Evolutionary conservation across 2,329 filamentous ascomycete species (phyloP).

Genomic region (Aspergillus fructus): DNA sequence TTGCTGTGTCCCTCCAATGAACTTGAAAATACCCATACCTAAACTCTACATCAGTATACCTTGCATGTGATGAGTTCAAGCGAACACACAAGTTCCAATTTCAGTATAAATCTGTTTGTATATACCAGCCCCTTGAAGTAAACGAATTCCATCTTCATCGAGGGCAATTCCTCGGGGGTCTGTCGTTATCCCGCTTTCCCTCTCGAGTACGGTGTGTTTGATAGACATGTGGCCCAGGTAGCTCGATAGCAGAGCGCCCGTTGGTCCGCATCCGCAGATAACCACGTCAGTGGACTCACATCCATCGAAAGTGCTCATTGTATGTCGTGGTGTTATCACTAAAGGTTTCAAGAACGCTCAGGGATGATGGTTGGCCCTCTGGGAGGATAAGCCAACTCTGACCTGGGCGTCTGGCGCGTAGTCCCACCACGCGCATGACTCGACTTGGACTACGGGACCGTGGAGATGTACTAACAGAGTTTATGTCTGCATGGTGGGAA

Average conservation of each 20-base stretch:
- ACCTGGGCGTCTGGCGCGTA: too few species aligned
- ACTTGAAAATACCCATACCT: slow-evolving; percentile 26
- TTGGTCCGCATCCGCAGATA: slow-evolving; percentile 36
- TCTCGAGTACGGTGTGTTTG: slow-evolving; percentile 29
- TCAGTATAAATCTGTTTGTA: slow-evolving; percentile 27
- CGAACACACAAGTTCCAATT: slow-evolving; percentile 27
- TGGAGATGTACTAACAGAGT: neutral
- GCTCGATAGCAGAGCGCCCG: slow-evolving; percentile 29
- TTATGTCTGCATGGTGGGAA: neutral
- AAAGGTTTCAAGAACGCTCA: neutral
- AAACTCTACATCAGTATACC: neutral
- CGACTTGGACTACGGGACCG: too few species aligned
- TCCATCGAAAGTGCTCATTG: neutral
- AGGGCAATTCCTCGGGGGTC: slow-evolving; percentile 35
- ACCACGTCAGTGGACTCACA: slow-evolving; percentile 28
- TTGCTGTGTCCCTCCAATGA: slow-evolving; percentile 24
- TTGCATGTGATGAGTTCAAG: neutral
- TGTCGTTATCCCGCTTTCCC: slow-evolving; percentile 28
- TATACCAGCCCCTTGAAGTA: slow-evolving; percentile 29
- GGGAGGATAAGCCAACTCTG: neutral
- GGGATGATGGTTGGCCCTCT: neutral
- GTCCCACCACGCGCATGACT: too few species aligned
- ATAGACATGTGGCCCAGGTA: slow-evolving; percentile 25
- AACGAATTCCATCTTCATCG: slow-evolving; percentile 34
- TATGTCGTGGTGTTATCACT: neutral